phyloP scores from a whole-genome alignment of 306 rosid species.

The Glycine tomentella region DNA sequence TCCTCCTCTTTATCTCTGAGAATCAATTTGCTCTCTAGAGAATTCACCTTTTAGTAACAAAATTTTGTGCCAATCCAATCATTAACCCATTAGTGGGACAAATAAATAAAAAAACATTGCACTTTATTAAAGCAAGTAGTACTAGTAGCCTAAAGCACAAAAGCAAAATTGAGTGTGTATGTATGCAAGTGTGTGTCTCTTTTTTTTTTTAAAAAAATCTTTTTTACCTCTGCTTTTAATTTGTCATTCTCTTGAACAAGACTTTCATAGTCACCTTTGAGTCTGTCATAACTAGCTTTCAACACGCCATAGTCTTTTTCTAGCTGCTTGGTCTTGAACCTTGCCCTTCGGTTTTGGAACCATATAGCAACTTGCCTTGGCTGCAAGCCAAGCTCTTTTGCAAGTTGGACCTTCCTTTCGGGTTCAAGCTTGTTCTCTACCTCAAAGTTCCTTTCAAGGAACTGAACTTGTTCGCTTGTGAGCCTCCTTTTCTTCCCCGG shows the following conservation, averaged over 20 bases:
- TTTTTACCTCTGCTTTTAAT: conserved; percentile 70
- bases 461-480: conserved; percentile 70
- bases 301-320: conserved; percentile 73
- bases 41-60: conserved; percentile 58
- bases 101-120: conserved; percentile 11
- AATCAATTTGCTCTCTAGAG: conserved; percentile 61
- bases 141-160: conserved; percentile 35
- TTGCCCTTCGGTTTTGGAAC: conserved; percentile 92
- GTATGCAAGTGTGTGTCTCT: neutral
- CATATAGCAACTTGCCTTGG: conserved; percentile 98
- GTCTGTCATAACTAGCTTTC: conserved; percentile 67
- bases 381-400: conserved; percentile 82
- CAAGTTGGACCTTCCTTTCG: conserved; percentile 81
- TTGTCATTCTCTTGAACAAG: conserved; percentile 64
- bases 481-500: conserved; percentile 89
- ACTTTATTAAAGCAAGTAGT: conserved; percentile 44
- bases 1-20: conserved; percentile 57
- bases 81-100: conserved; percentile 44
- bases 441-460: conserved; percentile 80
- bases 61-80: conserved; percentile 39
- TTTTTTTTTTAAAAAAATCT: too few species aligned
- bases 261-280: conserved; percentile 66
- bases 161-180: conserved; percentile 27
- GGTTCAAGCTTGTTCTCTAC: conserved; percentile 90
- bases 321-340: conserved; percentile 82